Evolutionary conservation across 805 yeast species (phyloP), one percentile per base, ranked within the genome.

Genomic region (Lipomyces starkeyi): DNA sequence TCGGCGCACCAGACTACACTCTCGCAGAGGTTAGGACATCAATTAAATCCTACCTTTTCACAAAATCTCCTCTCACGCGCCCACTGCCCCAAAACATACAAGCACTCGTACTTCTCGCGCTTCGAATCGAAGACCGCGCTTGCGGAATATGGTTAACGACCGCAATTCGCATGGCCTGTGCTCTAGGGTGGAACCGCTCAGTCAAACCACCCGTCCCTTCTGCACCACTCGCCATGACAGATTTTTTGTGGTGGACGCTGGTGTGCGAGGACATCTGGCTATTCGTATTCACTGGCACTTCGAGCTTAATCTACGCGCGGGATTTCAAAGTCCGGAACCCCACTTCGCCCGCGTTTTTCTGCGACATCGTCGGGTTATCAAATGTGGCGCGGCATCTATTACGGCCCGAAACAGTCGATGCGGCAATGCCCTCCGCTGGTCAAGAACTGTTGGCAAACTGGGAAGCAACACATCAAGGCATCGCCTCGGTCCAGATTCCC

Each of bases 231-330:
- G 58, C 65, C 9, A 65, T 57, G 62, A 65, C 68, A 14, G 68
- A 58, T 29, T 58, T 60, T 32, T 8, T 65, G 32, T 65, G 68
- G 68, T 65, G 68, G 68, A 57, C 54, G 22, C 59, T 65, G 11
- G 62, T 62, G 11, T 65, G 68, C 49, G 65, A 65, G 25, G 68
- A 65, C 32, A 65, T 65, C 1, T 65, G 68, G 68, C 59, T 61
- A 14, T 63, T 61, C 34, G 58, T 61, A 20, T 65, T 65, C 58
- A 61, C 65, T 8, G 68, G 68, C 8, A 55, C 59, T 9, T 65
- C 68, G 32, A 58, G 58, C 22, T 35, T 65, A 35, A 58, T 65
- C 43, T 43, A 20, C 17, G 47, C 65, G 8, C 34, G 65, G 3
- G 68, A 65, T 25, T 61, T n/a, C 22, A 57, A 49, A 7, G 54